Conservation (phyloP, 768 basidiomycete species). For the Lyophyllum atratum region DNA sequence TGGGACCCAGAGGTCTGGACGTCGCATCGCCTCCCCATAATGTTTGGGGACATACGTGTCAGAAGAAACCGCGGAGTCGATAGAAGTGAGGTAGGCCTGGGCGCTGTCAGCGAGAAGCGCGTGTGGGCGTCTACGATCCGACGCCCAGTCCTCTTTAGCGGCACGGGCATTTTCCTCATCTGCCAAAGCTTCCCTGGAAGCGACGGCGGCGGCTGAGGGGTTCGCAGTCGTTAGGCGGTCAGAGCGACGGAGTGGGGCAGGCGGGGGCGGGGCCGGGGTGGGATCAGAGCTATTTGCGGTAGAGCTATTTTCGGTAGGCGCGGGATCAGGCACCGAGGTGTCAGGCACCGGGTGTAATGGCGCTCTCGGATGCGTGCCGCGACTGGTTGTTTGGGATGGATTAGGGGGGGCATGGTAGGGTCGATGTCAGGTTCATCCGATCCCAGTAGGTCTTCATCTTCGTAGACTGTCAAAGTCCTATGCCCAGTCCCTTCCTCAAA, state of each 20-base stretch:
- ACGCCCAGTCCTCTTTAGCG: neutral
- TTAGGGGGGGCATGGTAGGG: neutral
- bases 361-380: neutral
- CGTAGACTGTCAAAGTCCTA: slow-evolving; percentile 7
- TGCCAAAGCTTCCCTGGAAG: neutral
- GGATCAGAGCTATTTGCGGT: too few relatives aligned
- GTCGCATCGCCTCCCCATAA: slow-evolving; percentile 15
- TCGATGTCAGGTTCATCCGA: neutral
- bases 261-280: too few relatives aligned
- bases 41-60: neutral
- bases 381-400: neutral
- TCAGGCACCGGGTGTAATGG: neutral
- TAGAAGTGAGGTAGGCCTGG: neutral
- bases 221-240: neutral
- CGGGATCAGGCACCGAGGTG: neutral
- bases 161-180: neutral
- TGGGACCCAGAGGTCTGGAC: slow-evolving; percentile 11
- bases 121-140: neutral
- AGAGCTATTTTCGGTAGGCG: too few relatives aligned
- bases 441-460: neutral
- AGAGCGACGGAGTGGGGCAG: neutral
- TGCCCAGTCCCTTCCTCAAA: slow-evolving; percentile 23
- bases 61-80: neutral
- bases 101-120: neutral
- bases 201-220: neutral